Conservation (phyloP, 208 protist species). For the Leishmania turanica region DNA sequence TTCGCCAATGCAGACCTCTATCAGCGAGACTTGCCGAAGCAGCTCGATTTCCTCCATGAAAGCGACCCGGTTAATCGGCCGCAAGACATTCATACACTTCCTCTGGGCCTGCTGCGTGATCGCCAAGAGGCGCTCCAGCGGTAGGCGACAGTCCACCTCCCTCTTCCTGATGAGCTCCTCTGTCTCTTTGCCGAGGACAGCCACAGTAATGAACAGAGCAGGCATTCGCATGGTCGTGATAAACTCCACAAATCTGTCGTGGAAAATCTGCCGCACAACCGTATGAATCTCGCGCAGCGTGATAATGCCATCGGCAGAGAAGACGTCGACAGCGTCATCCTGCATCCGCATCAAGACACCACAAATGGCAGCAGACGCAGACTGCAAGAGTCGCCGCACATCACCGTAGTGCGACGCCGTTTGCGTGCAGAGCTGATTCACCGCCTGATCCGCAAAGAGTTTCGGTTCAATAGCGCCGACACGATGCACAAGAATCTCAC, state of each 20-base stretch:
- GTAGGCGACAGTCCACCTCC: conserved; percentile 56
- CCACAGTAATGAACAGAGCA: conserved; percentile 71
- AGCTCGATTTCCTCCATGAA: conserved; percentile 75
- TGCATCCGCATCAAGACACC: conserved; percentile 81
- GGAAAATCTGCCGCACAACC: conserved; percentile 87
- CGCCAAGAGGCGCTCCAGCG: conserved; percentile 59
- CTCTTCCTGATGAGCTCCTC: conserved; percentile 46
- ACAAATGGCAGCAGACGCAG: conserved; percentile 82
- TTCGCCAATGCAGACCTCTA: conserved; percentile 80
- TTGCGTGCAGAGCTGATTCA: conserved; percentile 84
- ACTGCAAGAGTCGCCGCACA: conserved; percentile 85
- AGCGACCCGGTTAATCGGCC: conserved; percentile 24
- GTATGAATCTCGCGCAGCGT: conserved; percentile 72
- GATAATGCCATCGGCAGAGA: conserved; percentile 59
- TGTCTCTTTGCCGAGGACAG: conserved; percentile 73
- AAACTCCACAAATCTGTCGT: conserved; percentile 89
- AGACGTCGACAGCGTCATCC: conserved; percentile 34
- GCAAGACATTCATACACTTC: conserved; percentile 24
- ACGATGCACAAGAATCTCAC: conserved; percentile 67
- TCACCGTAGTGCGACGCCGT: conserved; percentile 90
- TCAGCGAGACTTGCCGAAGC: conserved; percentile 76
- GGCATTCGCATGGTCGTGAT: conserved; percentile 71
- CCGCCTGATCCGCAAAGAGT: conserved; percentile 80
- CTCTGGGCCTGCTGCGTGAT: conserved; percentile 42
- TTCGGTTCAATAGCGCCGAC: conserved; percentile 64